phyloP scores from a whole-genome alignment of 2,329 filamentous ascomycete species.

The Mollisia scopiformis region DNA sequence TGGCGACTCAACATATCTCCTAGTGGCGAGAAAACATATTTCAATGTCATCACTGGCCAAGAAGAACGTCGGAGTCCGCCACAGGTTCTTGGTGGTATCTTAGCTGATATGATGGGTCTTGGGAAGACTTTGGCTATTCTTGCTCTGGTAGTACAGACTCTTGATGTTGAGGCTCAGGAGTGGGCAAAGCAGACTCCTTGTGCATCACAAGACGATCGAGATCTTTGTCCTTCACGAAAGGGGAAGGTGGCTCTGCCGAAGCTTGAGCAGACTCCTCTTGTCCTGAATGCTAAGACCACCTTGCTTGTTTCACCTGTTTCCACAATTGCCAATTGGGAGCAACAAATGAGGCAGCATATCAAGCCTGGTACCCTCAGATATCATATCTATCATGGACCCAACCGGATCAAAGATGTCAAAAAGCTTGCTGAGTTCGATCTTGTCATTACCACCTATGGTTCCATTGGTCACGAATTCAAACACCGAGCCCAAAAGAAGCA shows the following conservation, averaged over 20 bases:
- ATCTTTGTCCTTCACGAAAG: conserved; percentile 33
- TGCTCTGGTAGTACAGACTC: conserved; percentile 71
- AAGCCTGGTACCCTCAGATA: conserved; percentile 65
- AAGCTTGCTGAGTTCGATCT: conserved; percentile 77
- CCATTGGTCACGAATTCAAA: conserved; percentile 77
- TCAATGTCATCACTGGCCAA: conserved; percentile 84
- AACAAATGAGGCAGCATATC: conserved; percentile 86
- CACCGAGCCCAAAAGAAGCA: conserved; percentile 63
- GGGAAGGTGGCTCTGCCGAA: conserved; percentile 34
- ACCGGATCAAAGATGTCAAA: conserved; percentile 69
- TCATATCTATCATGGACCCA: conserved; percentile 86
- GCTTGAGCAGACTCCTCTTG: conserved; percentile 44
- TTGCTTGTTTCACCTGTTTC: conserved; percentile 88
- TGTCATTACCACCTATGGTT: conserved; percentile 91
- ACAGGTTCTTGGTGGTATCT: conserved; percentile 72
- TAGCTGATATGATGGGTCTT: conserved; percentile 89
- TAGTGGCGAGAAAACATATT: conserved; percentile 65
- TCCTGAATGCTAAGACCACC: conserved; percentile 75
- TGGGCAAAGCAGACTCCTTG: conserved; percentile 62
- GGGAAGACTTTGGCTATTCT: conserved; percentile 87
- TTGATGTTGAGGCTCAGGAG: conserved; percentile 56
- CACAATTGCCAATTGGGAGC: conserved; percentile 92
- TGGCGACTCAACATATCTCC: conserved; percentile 68
- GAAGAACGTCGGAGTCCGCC: conserved; percentile 61
- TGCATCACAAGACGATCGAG: conserved; percentile 30